Evolutionary conservation across 2,329 filamentous ascomycete species (phyloP), one percentile per base, ranked within the genome.

Genomic region (Calonectria naviculata): DNA sequence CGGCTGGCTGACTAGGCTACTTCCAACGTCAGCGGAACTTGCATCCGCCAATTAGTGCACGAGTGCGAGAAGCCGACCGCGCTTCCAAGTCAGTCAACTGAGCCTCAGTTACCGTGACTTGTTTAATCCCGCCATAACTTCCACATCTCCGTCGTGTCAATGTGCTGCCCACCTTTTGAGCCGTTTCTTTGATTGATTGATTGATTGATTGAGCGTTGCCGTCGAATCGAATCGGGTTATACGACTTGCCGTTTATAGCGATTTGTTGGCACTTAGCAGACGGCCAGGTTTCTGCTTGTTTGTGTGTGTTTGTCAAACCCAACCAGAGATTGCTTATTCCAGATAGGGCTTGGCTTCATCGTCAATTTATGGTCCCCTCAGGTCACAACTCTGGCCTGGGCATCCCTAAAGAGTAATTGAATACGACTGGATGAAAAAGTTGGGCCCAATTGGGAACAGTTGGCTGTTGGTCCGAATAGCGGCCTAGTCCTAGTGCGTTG

Each of bases 241-340:
- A 21, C 24, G 56, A 42, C 21, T 24, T 19, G 38, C 24, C 28
- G 6, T 24, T 52, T 21, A 17, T 19, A 29, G 64, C 19, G 8
- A 8, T 10, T 36, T 28, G 28, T 31, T 68, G 21, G 49, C 19
- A 29, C 13, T 63, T 24, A 19, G 44, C 49, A 31, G 49, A 28
- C 36, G 28, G 21, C 34, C 15, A 21, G 42, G 36, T 13, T 42
- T n/a, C n/a, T n/a, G n/a, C n/a, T n/a, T n/a, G n/a, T n/a, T 17
- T 42, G 8, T 65, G 34, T 38, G 60, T 42, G 42, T 41, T 41
- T 61, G 54, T 42, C 31, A 56, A 31, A n/a, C 28, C 17, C 60
- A 42, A 56, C 38, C 47, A 17, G n/a, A 38, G 36, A 28, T 46
- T 67, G 56, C 46, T 42, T 47, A 56, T 58, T 63, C 56, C 47